Evolutionary conservation across 169 alveolate genomes (phyloP).

Genomic region (Cyclospora cayetanensis): DNA sequence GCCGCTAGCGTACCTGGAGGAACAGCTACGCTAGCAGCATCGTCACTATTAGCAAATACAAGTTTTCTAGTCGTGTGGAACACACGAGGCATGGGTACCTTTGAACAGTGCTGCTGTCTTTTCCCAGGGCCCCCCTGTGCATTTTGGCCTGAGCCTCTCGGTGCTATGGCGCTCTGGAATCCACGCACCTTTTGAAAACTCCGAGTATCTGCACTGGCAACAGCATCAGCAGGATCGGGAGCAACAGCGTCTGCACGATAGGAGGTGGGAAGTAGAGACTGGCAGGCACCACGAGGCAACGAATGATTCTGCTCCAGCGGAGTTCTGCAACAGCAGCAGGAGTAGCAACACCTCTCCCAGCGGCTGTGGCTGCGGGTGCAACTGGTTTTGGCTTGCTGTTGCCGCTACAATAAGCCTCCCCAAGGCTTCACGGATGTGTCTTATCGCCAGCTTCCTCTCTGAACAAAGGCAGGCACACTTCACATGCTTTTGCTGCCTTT

Average conservation of each 20-base stretch:
- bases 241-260: too few relatives aligned
- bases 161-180: background rate
- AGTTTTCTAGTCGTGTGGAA: background rate
- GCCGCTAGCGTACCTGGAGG: background rate
- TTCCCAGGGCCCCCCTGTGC: background rate
- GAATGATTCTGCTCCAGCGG: background rate
- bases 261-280: too few relatives aligned
- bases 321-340: background rate
- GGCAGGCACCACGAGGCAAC: too few relatives aligned
- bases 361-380: conserved; percentile 1
- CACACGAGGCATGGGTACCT: too few relatives aligned
- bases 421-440: background rate
- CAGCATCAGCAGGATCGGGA: background rate
- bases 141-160: background rate
- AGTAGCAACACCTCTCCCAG: conserved; percentile 4
- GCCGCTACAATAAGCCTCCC: background rate
- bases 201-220: background rate
- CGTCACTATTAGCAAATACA: background rate
- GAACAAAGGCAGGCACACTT: background rate
- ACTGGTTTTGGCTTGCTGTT: conserved; percentile 32
- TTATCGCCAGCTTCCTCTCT: conserved; percentile 26
- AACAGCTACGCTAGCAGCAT: conserved; percentile 8
- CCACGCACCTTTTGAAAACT: background rate
- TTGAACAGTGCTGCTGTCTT: conserved; percentile 23
- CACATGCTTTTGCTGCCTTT: background rate